Conservation (phyloP, 495 filamentous ascomycete genomes). For the Cercophora samala region DNA sequence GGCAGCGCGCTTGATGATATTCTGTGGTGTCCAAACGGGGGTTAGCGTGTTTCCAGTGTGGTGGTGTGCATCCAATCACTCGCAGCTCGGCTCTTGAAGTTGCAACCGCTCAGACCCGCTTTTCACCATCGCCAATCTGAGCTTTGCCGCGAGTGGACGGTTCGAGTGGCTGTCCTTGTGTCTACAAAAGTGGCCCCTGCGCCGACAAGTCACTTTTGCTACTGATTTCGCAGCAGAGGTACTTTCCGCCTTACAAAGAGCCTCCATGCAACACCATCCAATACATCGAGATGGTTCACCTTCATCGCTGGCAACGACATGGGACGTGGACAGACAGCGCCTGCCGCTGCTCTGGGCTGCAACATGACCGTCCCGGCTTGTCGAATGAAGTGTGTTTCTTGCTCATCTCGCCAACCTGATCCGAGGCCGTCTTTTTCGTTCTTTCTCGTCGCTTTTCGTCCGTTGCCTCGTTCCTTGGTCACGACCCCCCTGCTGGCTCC, state of each 20-base stretch:
- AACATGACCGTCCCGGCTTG: neutral
- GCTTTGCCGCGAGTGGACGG: constrained; percentile 18
- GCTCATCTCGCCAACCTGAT: neutral
- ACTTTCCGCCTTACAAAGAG: constrained; percentile 6
- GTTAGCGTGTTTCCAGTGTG: constrained; percentile 5
- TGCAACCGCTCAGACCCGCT: constrained; percentile 18
- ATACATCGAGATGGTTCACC: constrained; percentile 1
- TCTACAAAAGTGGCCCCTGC: constrained; percentile 18
- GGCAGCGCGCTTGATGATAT: neutral
- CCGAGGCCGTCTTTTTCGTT: neutral
- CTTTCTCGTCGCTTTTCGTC: constrained; percentile 1
- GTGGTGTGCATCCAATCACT: constrained; percentile 28
- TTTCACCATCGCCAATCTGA: constrained; percentile 28
- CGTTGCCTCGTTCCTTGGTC: neutral
- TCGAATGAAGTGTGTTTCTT: constrained; percentile 4
- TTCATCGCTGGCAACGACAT: constrained; percentile 3
- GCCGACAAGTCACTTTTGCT: constrained; percentile 14
- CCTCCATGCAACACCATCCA: neutral
- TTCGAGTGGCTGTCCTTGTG: constrained; percentile 26
- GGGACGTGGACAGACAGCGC: neutral
- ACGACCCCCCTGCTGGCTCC: neutral
- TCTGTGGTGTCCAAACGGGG: neutral
- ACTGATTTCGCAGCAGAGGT: constrained; percentile 1
- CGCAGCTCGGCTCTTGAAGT: constrained; percentile 14
- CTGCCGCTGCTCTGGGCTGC: constrained; percentile 2